A percentile compares a stretch with the other conserved stretches of the same genome.
Conservation (phyloP, 768 basidiomycete species). For the Collybia mongolica region DNA sequence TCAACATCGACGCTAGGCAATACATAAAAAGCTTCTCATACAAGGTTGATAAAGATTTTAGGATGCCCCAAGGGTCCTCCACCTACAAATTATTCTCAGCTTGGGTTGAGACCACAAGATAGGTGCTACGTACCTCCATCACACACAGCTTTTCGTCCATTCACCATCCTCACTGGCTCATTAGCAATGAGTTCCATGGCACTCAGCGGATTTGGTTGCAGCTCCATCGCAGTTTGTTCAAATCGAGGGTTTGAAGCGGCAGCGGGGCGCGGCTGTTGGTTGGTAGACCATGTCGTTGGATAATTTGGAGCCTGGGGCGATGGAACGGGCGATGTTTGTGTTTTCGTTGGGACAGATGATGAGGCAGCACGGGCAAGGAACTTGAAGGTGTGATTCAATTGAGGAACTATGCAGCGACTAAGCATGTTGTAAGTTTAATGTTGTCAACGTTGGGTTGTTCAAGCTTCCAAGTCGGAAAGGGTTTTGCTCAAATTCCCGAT, state of each 20-base stretch:
- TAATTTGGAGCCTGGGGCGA: slow-evolving; percentile 82
- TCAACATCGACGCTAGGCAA: neutral
- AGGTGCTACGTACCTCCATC: slow-evolving; percentile 79
- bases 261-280: slow-evolving; percentile 68
- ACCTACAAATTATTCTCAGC: slow-evolving; percentile 45
- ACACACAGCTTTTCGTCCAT: slow-evolving; percentile 85
- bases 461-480: too few relatives aligned
- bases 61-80: slow-evolving; percentile 95
- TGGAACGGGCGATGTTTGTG: slow-evolving; percentile 26
- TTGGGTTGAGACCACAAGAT: neutral
- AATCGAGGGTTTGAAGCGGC: slow-evolving; percentile 73
- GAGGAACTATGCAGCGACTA: slow-evolving; percentile 34
- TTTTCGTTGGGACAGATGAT: slow-evolving; percentile 22
- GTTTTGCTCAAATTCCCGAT: too few relatives aligned
- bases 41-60: slow-evolving; percentile 94
- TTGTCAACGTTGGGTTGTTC: too few relatives aligned
- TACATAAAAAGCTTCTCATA: slow-evolving; percentile 34
- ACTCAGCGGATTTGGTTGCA: slow-evolving; percentile 87
- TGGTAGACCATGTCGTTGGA: slow-evolving; percentile 81
- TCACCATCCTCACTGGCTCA: slow-evolving; percentile 81
- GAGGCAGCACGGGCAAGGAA: slow-evolving; percentile 25
- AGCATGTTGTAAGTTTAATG: slow-evolving; percentile 29
- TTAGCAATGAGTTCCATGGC: slow-evolving; percentile 89
- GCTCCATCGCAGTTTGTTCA: slow-evolving; percentile 85
- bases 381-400: slow-evolving; percentile 27